Percentiles rank a stretch among this genome's conserved stretches.
Conservation (phyloP, 169 alveolate species). For the Theileria parva region DNA sequence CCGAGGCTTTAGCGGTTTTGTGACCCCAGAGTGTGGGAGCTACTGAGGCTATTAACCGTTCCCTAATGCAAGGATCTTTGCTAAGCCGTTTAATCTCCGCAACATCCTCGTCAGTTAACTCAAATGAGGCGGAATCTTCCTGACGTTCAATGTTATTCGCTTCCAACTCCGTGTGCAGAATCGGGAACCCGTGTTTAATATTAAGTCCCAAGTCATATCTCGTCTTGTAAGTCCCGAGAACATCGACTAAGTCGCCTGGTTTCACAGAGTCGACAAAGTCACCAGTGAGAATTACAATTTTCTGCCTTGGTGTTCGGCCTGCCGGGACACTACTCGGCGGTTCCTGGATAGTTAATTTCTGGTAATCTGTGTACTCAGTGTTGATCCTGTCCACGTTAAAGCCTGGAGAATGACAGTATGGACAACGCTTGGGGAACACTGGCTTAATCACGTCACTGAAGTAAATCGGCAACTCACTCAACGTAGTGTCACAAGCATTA, state of each 20-base stretch:
- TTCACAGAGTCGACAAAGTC: constrained; percentile 96
- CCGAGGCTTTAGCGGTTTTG: constrained; percentile 89
- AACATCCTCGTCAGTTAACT: constrained; percentile 92
- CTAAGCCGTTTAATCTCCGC: constrained; percentile 87
- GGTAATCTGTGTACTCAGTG: constrained; percentile 94
- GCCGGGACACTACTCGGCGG: constrained; percentile 98
- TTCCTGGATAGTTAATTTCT: constrained; percentile 95
- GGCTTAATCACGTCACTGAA: constrained; percentile 76
- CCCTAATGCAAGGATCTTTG: constrained; percentile 91
- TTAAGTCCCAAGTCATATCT: constrained; percentile 92
- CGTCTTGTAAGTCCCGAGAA: constrained; percentile 94
- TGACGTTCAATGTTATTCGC: constrained; percentile 90
- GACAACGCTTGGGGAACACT: constrained; percentile 86
- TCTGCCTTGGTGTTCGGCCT: constrained; percentile 98
- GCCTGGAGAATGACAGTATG: constrained; percentile 90
- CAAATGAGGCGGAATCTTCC: constrained; percentile 86
- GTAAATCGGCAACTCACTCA: constrained; percentile 77
- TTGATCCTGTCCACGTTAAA: constrained; percentile 86
- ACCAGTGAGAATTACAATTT: constrained; percentile 93
- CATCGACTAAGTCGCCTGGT: constrained; percentile 99
- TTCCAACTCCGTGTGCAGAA: constrained; percentile 92
- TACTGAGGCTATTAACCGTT: constrained; percentile 90
- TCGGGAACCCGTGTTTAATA: constrained; percentile 96
- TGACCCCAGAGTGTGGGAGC: constrained; percentile 99
- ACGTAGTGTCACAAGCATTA: constrained; percentile 78